phyloP scores from a whole-genome alignment of 2,329 filamentous ascomycete species.

The Pseudogymnoascus sp. region DNA sequence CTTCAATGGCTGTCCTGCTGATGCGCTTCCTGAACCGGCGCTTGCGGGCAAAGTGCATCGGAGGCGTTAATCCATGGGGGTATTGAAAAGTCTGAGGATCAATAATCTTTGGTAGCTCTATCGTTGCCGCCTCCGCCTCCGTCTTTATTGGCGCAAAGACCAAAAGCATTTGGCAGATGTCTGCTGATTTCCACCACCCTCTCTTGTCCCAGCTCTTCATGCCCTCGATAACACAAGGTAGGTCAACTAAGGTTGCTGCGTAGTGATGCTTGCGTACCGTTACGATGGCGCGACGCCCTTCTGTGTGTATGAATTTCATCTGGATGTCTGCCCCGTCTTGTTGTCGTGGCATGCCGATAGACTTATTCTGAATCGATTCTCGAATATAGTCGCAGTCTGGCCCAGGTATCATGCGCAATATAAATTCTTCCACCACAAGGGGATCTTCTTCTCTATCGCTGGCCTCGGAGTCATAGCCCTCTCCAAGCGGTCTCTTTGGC shows the following conservation, averaged over 20 bases:
- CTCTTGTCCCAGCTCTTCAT: constrained; percentile 72
- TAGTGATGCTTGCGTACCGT: constrained; percentile 55
- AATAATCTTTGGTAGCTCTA: constrained; percentile 23
- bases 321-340: constrained; percentile 69
- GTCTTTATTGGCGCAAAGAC: constrained; percentile 52
- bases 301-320: constrained; percentile 69
- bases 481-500: constrained; percentile 65
- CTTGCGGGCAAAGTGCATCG: constrained; percentile 52
- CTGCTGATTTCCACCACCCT: constrained; percentile 65
- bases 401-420: constrained; percentile 81
- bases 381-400: constrained; percentile 79
- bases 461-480: constrained; percentile 94
- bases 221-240: constrained; percentile 63
- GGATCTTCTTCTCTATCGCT: constrained; percentile 86
- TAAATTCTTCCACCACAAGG: constrained; percentile 79
- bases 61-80: constrained; percentile 53
- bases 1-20: constrained; percentile 48
- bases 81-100: constrained; percentile 28
- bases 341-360: constrained; percentile 58
- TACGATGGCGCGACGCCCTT: constrained; percentile 54
- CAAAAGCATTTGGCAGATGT: constrained; percentile 69
- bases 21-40: constrained; percentile 51
- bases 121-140: constrained; percentile 41
- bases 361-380: constrained; percentile 67
- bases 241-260: constrained; percentile 59